A percentile compares a stretch with the other conserved stretches of the same genome.
These are phyloP conservation scores for Claviceps fusiformis DNA, from an alignment of 2,329 filamentous ascomycete species.

Conservation along the genomic window DNA sequence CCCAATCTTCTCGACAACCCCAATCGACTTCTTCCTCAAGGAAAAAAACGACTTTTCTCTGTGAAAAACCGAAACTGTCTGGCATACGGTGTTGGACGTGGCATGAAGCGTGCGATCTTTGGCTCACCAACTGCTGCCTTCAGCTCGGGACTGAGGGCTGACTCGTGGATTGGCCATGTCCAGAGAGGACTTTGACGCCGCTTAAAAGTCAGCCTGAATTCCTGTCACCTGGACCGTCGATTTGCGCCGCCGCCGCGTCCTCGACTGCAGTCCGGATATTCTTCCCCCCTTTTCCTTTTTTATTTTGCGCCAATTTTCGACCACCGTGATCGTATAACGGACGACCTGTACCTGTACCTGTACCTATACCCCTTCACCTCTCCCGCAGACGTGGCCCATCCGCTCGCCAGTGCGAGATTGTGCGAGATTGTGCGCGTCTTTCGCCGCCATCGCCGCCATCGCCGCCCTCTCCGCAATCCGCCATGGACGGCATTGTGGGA, in stretches of 20 bases:
- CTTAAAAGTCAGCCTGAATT: conserved; percentile 6
- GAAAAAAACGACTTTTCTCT: neutral
- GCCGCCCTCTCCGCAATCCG: conserved; percentile 3
- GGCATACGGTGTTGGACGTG: conserved; percentile 4
- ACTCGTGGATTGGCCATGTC: conserved; percentile 19
- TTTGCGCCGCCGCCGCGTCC: neutral
- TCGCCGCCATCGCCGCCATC: neutral
- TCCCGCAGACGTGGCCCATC: neutral
- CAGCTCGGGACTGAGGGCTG: conserved; percentile 17
- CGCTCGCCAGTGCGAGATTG: neutral
- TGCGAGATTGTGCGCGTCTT: conserved; percentile 1
- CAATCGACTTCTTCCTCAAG: neutral
- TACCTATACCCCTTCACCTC: neutral
- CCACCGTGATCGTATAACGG: neutral
- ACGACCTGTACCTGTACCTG: neutral
- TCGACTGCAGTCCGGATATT: neutral
- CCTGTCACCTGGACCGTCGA: neutral
- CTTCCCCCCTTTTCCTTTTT: neutral
- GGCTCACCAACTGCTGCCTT: conserved; percentile 10
- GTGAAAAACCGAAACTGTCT: neutral
- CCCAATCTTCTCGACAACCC: neutral
- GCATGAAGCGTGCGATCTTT: conserved; percentile 10
- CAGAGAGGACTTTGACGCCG: conserved; percentile 19
- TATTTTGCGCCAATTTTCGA: neutral
- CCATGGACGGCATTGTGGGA: conserved; percentile 49